phyloP scores from a whole-genome alignment of 2,329 filamentous ascomycete species.

The Microdochium trichocladiopsis region DNA sequence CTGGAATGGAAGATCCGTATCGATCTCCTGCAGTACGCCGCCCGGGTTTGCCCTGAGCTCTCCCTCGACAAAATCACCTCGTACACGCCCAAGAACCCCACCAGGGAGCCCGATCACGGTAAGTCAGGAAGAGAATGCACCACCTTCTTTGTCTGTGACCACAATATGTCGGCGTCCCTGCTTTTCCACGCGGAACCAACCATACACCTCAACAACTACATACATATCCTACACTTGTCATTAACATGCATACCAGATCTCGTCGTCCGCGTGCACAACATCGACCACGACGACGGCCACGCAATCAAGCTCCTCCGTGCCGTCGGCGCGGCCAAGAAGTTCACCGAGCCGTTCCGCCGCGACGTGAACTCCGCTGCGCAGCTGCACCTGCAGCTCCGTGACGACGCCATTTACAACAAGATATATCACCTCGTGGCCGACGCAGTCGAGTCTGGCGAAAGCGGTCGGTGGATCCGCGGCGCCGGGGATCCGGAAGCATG shows the following conservation, averaged over 20 bases:
- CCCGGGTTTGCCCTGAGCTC: slow-evolving; percentile 56
- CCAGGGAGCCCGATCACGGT: slow-evolving; percentile 31
- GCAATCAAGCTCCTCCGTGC: slow-evolving; percentile 68
- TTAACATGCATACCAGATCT: slow-evolving; percentile 25
- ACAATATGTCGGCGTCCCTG: no score
- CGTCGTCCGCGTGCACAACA: slow-evolving; percentile 35
- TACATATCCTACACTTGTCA: no score
- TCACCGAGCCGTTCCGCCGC: slow-evolving; percentile 31
- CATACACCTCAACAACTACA: no score
- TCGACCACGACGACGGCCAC: slow-evolving; percentile 70
- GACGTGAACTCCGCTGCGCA: slow-evolving; percentile 14
- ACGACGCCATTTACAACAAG: background rate
- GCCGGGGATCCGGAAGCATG: background rate
- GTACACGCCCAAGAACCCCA: slow-evolving; percentile 46
- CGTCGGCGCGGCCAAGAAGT: slow-evolving; percentile 53
- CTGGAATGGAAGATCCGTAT: slow-evolving; percentile 77
- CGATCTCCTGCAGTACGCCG: slow-evolving; percentile 69
- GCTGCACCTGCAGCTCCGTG: background rate
- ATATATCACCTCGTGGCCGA: background rate
- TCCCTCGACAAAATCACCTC: slow-evolving; percentile 47
- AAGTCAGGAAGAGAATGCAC: slow-evolving; percentile 18
- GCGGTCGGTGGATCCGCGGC: background rate
- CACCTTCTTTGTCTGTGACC: no score
- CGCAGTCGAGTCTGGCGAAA: background rate
- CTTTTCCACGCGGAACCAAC: no score